Evolutionary conservation across 2,329 filamentous ascomycete genomes (phyloP), one percentile per base, ranked within the genome.

Genomic region (Colletotrichum sp.): DNA sequence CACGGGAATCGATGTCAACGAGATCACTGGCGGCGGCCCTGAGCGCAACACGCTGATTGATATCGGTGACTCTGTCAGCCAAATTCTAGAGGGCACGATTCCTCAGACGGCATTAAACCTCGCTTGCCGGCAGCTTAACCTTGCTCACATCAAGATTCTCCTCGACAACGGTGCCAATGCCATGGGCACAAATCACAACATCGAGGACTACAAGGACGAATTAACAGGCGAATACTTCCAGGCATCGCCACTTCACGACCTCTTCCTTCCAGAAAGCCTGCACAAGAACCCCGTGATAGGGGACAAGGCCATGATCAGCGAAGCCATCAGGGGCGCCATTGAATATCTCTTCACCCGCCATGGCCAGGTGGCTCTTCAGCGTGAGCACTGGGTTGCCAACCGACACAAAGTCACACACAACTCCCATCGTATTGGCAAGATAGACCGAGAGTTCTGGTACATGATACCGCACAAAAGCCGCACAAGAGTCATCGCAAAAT

Each of bases 61-160:
- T 22, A n/a, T 19, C 13, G 27, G 32, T 52, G 11, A 7, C n/a
- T 5, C 12, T 19, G 11, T 22, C n/a, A 4, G 30, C 29, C 9
- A 3, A 6, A 5, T 32, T 4, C 13, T 62, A 1, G 2, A 15
- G 32, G n/a, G 3, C 3, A 9, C 19, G 11, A 72, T 44, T 36
- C 72, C 72, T 7, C 62, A 72, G 19, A 75, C 72, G 19, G 69
- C 69, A 11, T 11, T 75, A 13, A 71, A 61, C 29, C 62, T 75
- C 7, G 72, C 72, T 25, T 75, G 72, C 13, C 55, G 68, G 19
- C 61, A 64, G 22, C 25, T 66, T 9, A 75, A 67, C 11, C 29
- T 61, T 15, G 12, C 44, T 11, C 68, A 75, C 19, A 62, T 75
- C n/a, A 49, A 12, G 4, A 8, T 57, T 3, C 68, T 71, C 9